Evolutionary conservation across 345 rosid species (phyloP).

Genomic region (Euphorbia tirucalli): DNA sequence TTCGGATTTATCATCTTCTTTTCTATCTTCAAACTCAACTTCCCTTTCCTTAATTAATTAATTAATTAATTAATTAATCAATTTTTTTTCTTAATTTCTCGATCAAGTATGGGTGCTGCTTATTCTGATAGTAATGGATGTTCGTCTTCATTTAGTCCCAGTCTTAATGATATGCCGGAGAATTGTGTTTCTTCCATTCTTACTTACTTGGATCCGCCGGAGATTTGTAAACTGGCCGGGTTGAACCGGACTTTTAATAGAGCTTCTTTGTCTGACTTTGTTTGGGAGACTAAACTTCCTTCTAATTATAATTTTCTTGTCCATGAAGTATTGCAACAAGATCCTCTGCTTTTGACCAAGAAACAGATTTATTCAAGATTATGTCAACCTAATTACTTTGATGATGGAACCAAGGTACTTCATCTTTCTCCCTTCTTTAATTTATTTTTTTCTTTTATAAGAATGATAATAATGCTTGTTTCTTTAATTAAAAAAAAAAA

Average conservation of each 20-base stretch:
- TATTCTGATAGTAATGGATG: constrained; percentile 39
- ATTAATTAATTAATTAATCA: neutral
- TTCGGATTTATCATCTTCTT: constrained; percentile 45
- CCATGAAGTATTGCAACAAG: constrained; percentile 38
- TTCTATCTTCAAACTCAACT: constrained; percentile 40
- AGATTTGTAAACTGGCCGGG: constrained; percentile 67
- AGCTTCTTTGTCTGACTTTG: constrained; percentile 68
- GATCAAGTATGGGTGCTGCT: constrained; percentile 52
- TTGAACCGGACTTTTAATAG: constrained; percentile 55
- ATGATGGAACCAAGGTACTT: constrained; percentile 65
- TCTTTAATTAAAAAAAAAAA: neutral
- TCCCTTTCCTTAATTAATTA: neutral
- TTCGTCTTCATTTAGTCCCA: constrained; percentile 12
- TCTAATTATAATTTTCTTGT: constrained; percentile 62
- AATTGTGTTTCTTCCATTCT: constrained; percentile 60
- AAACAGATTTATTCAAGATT: constrained; percentile 65
- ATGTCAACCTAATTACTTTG: constrained; percentile 55
- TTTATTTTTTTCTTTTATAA: neutral
- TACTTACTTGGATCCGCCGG: constrained; percentile 71
- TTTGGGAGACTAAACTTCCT: constrained; percentile 88
- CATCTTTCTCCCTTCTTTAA: neutral
- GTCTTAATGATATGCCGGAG: constrained; percentile 71
- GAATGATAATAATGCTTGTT: neutral
- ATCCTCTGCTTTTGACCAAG: constrained; percentile 34
- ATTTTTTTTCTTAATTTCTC: constrained; percentile 9